Evolutionary conservation across 1,284 basidiomycete species (phyloP).

Genomic region (Leccinum griseonigrum): DNA sequence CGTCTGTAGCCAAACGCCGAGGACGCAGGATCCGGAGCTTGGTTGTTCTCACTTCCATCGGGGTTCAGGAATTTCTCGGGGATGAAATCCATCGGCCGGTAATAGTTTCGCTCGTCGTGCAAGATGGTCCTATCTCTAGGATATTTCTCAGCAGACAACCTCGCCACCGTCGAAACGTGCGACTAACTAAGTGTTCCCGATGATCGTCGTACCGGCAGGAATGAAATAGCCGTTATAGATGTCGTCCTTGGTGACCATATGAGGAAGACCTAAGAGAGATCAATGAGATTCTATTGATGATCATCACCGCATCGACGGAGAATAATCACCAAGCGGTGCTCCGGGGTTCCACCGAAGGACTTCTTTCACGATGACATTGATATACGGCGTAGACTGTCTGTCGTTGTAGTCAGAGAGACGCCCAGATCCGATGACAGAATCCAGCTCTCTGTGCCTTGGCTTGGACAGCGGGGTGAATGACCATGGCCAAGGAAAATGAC

Average conservation of each 20-base stretch:
- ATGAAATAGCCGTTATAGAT: constrained; percentile 40
- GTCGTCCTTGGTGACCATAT: constrained; percentile 42
- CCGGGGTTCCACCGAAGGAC: constrained; percentile 53
- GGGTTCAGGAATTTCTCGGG: constrained; percentile 44
- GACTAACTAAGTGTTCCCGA: constrained; percentile 41
- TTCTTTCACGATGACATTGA: constrained; percentile 46
- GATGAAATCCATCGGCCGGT: constrained; percentile 41
- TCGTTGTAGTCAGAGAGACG: constrained; percentile 48
- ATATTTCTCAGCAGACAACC: background rate
- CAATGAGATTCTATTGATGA: constrained; percentile 9
- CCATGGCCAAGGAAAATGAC: constrained; percentile 49
- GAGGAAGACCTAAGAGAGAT: constrained; percentile 38
- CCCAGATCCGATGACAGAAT: constrained; percentile 39
- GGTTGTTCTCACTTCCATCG: constrained; percentile 33
- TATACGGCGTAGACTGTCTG: constrained; percentile 41
- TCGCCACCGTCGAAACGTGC: background rate
- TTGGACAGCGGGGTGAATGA: constrained; percentile 46
- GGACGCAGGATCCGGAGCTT: constrained; percentile 38
- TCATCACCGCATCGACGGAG: constrained; percentile 8
- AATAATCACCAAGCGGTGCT: constrained; percentile 43
- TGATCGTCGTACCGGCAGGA: constrained; percentile 38
- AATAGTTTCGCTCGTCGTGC: constrained; percentile 42
- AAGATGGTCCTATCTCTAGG: constrained; percentile 42
- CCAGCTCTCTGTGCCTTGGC: constrained; percentile 47
- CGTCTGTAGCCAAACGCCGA: constrained; percentile 51